Evolutionary conservation across 139 green algal genomes (phyloP), one percentile per base, ranked within the genome.

Genomic region (Zygnema circumcarinatum): DNA sequence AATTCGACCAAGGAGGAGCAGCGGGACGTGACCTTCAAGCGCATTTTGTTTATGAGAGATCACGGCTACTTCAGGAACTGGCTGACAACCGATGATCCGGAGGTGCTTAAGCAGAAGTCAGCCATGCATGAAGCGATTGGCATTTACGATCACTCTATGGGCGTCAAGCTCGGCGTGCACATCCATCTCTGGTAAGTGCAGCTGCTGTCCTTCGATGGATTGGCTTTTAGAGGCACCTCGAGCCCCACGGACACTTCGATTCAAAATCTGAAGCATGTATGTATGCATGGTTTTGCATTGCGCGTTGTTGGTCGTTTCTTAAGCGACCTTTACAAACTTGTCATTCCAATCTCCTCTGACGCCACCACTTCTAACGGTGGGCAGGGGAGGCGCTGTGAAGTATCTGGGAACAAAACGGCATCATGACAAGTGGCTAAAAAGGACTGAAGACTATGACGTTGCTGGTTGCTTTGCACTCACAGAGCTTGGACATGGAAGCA

Each of bases 141-240:
- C 54, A 95, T 93, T 33, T 92, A 81, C 39, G 96, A 98, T 90
- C 98, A 98, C 91, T 94, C 87, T 25, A 84, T 98, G 85, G 92
- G 89, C 67, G 97, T 98, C 91, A 98, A 98, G 86, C 90, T 88
- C 1, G 96, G 96, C 1, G 96, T 98, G 32, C 96, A 98, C 92
- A 97, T 97, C 90, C 94, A 94, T 1, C 90, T 96, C 25, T 96
- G 74, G 83, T 88, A 38, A 73, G 69, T 88, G 92, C 76, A 89
- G 87, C 79, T 94, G 94, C 20, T 82, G 32, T 82, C 52, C 32
- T 29, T 75, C 31, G 76, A 84, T 2, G 38, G 76, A 76, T 21
- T 47, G 29, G 56, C 29, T 72, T 29, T 35, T 72, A 72, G 56
- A 29, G 29, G 56, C 56, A 35, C 56, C 56, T 35, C 29, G 56